These are phyloP conservation scores for Teratosphaeria pseudoeucalypti DNA, from an alignment of 2,329 filamentous ascomycete species.

Conservation along the genomic window DNA sequence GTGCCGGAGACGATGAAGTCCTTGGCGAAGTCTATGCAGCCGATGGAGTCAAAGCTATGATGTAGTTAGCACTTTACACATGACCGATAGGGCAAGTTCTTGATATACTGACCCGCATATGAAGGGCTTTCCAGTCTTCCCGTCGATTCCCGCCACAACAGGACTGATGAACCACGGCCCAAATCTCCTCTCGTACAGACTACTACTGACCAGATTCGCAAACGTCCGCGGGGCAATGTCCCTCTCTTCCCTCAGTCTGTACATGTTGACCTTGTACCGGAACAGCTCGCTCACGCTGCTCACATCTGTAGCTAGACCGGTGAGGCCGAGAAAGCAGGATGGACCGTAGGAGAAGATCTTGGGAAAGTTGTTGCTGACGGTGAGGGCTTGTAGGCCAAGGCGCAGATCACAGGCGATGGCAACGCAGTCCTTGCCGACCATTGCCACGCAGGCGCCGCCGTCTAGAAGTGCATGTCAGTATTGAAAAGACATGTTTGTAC, in stretches of 20 bases:
- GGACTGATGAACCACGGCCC: slow-evolving; percentile 94
- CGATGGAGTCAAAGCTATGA: slow-evolving; percentile 77
- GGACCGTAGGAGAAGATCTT: slow-evolving; percentile 95
- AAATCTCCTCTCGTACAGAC: slow-evolving; percentile 90
- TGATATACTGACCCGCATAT: slow-evolving; percentile 60
- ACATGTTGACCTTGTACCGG: slow-evolving; percentile 99
- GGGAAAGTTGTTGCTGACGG: slow-evolving; percentile 99
- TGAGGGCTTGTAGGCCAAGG: slow-evolving; percentile 90
- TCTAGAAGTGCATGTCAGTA: slow-evolving; percentile 32
- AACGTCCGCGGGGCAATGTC: slow-evolving; percentile 90
- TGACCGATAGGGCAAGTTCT: neutral
- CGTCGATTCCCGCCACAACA: slow-evolving; percentile 88
- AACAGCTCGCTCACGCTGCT: slow-evolving; percentile 91
- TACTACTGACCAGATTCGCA: slow-evolving; percentile 85
- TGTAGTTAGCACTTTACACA: neutral
- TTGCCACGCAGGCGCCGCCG: slow-evolving; percentile 92
- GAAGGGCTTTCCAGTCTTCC: slow-evolving; percentile 87
- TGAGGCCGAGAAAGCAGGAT: slow-evolving; percentile 89
- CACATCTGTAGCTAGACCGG: slow-evolving; percentile 92
- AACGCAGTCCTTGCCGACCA: slow-evolving; percentile 99
- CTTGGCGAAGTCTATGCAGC: slow-evolving; percentile 98
- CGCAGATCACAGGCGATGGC: slow-evolving; percentile 98
- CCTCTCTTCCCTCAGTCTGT: slow-evolving; percentile 95
- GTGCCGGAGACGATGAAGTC: slow-evolving; percentile 98
- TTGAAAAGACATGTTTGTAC: neutral